phyloP scores from a whole-genome alignment of 345 rosid species.

The Raphanus raphanistrum region DNA sequence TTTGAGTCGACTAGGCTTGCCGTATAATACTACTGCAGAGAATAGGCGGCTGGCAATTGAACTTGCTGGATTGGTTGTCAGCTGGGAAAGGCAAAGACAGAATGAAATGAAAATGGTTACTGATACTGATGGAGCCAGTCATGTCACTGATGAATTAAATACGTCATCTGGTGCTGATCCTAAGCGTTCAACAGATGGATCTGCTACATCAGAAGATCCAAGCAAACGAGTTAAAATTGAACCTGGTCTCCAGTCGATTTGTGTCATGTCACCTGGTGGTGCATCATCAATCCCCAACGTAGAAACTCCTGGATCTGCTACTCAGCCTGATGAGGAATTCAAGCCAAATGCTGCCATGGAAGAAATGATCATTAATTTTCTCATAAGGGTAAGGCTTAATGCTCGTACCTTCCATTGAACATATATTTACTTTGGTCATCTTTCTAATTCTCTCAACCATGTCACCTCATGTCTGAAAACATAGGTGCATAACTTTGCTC shows the following conservation, averaged over 20 bases:
- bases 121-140: slow-evolving; percentile 69
- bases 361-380: slow-evolving; percentile 99
- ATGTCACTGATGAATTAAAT: slow-evolving; percentile 58
- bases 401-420: neutral
- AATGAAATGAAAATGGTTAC: slow-evolving; percentile 70
- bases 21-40: slow-evolving; percentile 87
- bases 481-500: slow-evolving; percentile 3
- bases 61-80: slow-evolving; percentile 98
- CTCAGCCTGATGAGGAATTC: slow-evolving; percentile 98
- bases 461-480: slow-evolving; percentile 19
- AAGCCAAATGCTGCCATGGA: slow-evolving; percentile 99
- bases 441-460: slow-evolving; percentile 1
- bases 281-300: slow-evolving; percentile 80
- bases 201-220: slow-evolving; percentile 77
- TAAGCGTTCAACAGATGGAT: slow-evolving; percentile 77
- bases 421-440: neutral
- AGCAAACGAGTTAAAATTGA: slow-evolving; percentile 88
- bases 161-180: slow-evolving; percentile 57
- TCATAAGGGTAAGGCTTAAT: slow-evolving; percentile 77
- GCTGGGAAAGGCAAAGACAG: slow-evolving; percentile 98
- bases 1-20: slow-evolving; percentile 95
- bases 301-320: slow-evolving; percentile 95
- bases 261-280: slow-evolving; percentile 97
- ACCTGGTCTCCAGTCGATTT: slow-evolving; percentile 89
- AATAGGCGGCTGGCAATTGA: slow-evolving; percentile 98